Conservation (phyloP, 75 land plant species). For the Cupressus sempervirens region DNA sequence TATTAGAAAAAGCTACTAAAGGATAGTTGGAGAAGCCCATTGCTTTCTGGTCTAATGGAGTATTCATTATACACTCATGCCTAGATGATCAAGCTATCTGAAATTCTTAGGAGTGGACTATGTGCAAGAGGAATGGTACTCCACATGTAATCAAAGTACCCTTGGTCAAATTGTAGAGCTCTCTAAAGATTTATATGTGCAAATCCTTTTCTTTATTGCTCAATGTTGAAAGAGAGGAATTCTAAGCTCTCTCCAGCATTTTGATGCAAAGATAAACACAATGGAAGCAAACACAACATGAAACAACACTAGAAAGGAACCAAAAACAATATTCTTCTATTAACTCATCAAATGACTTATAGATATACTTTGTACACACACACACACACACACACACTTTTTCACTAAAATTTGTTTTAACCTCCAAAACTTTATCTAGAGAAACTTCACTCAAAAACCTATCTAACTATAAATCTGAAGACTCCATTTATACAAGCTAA, state of each 20-base stretch:
- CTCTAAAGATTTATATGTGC: slow-evolving; percentile 37
- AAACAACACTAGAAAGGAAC: no score
- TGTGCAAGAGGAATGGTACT: slow-evolving; percentile 30
- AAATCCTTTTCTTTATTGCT: slow-evolving; percentile 37
- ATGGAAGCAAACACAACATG: no score
- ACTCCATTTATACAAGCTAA: no score
- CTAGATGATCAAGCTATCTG: slow-evolving; percentile 28
- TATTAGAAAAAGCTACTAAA: slow-evolving; percentile 28
- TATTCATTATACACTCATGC: slow-evolving; percentile 28
- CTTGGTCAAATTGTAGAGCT: slow-evolving; percentile 23
- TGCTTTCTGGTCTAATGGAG: slow-evolving; percentile 19
- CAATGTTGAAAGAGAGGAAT: slow-evolving; percentile 14
- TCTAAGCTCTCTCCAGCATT: neutral
- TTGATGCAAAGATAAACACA: no score
- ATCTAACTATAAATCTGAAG: no score
- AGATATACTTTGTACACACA: no score
- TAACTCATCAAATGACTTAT: no score
- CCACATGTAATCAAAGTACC: slow-evolving; percentile 21
- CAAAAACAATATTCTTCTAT: no score
- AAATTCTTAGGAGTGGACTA: slow-evolving; percentile 31
- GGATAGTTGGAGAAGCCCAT: slow-evolving; percentile 17
- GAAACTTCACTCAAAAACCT: no score
- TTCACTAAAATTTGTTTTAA: no score
- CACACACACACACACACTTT: no score
- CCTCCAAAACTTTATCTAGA: no score